These are phyloP conservation scores for Ustilago crameri DNA, from an alignment of 1,284 basidiomycete species.

Conservation along the genomic window DNA sequence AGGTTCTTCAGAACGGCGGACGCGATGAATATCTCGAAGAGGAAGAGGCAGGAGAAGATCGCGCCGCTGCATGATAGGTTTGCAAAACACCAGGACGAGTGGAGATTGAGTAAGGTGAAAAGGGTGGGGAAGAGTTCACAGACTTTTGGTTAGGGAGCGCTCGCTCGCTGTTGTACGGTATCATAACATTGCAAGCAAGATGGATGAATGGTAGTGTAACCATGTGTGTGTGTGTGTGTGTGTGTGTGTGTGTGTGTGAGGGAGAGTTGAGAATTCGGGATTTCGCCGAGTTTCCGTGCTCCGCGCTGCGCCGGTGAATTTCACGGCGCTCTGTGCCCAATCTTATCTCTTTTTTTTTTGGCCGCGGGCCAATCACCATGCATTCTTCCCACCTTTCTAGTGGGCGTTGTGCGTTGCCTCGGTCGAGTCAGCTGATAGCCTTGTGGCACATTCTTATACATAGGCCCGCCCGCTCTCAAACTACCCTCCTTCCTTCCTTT, in stretches of 20 bases:
- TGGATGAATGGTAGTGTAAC: too few species aligned
- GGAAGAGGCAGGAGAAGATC: conserved; percentile 97
- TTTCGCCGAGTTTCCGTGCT: too few species aligned
- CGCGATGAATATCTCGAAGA: conserved; percentile 92
- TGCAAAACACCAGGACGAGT: conserved; percentile 57
- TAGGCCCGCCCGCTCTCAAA: too few species aligned
- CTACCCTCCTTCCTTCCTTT: too few species aligned
- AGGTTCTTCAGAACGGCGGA: conserved; percentile 98
- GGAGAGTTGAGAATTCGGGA: too few species aligned
- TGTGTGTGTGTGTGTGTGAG: too few species aligned
- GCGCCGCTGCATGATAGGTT: conserved; percentile 77
- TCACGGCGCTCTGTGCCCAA: background rate
- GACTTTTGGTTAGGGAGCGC: conserved; percentile 33
- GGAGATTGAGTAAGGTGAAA: conserved; percentile 50
- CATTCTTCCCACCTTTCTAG: too few species aligned
- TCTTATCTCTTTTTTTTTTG: conserved; percentile 2
- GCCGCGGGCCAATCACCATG: background rate
- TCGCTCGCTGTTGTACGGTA: background rate
- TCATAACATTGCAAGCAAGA: background rate
- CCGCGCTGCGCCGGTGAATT: conserved; percentile 19
- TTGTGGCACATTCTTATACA: background rate
- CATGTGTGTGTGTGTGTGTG: background rate
- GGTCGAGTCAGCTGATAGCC: conserved; percentile 2
- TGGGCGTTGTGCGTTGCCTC: too few species aligned
- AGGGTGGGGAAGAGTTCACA: conserved; percentile 48